Percentiles rank a stretch among this genome's conserved stretches.
These are phyloP conservation scores for Goffeauzyma gilvescens DNA, from an alignment of 768 basidiomycete genomes.

Conservation along the genomic window DNA sequence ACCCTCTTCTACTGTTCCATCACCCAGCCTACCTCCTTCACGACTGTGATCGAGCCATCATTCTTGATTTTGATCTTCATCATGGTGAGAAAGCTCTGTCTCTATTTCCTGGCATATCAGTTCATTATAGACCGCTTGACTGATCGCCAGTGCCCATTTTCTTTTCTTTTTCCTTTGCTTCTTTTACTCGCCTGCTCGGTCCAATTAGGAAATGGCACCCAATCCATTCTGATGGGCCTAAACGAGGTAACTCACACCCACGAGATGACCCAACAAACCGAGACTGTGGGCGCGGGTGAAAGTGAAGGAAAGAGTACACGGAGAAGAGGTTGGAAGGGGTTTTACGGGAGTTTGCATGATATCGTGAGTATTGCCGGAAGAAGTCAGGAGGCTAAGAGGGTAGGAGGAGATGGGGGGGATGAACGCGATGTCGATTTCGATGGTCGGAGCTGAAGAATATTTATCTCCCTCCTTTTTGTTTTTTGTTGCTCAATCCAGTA, in stretches of 20 bases:
- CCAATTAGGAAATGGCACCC: constrained; percentile 63
- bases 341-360: constrained; percentile 87
- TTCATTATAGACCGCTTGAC: too few relatives aligned
- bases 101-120: neutral
- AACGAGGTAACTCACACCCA: constrained; percentile 69
- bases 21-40: constrained; percentile 67
- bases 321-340: constrained; percentile 37
- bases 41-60: constrained; percentile 54
- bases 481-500: constrained; percentile 15
- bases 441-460: too few relatives aligned
- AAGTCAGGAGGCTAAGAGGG: too few relatives aligned
- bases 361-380: constrained; percentile 52
- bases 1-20: neutral
- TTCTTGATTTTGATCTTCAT: constrained; percentile 84
- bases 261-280: constrained; percentile 28
- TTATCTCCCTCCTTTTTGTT: too few relatives aligned
- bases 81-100: constrained; percentile 41
- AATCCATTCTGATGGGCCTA: constrained; percentile 74
- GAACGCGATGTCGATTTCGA: too few relatives aligned
- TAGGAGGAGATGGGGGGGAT: too few relatives aligned
- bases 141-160: neutral
- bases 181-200: neutral
- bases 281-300: constrained; percentile 29
- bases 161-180: neutral
- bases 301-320: constrained; percentile 24